phyloP scores from a whole-genome alignment of 306 rosid species.

The Vachellia collinsii region DNA sequence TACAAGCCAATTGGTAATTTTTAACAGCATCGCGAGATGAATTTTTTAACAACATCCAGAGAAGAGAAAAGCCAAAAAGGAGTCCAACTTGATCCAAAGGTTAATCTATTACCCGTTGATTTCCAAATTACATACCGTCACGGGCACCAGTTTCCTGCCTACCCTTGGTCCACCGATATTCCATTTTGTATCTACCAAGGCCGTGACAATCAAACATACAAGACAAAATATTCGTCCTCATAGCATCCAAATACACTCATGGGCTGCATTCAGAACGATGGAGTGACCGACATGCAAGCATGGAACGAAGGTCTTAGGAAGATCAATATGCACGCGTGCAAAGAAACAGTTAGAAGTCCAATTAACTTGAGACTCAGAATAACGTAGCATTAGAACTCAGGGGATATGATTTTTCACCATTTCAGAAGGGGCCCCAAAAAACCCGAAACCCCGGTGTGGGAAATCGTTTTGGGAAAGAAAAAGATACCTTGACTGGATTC shows the following conservation, averaged over 20 bases:
- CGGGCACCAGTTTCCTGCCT: slow-evolving; percentile 53
- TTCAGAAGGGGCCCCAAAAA: not conserved
- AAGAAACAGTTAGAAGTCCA: not conserved
- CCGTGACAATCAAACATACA: slow-evolving; percentile 1
- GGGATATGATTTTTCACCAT: not conserved
- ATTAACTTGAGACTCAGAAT: not conserved
- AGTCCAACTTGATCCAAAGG: not conserved
- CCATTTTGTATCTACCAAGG: slow-evolving; percentile 53
- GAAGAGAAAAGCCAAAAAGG: not conserved
- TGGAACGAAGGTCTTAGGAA: not conserved
- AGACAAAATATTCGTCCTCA: not conserved
- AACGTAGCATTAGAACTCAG: not conserved
- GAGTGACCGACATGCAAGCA: no score
- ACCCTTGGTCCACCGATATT: slow-evolving; percentile 54
- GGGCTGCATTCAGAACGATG: no score
- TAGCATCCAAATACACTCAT: no score
- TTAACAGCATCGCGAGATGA: not conserved
- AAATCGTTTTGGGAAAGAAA: not conserved
- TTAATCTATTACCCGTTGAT: slow-evolving; percentile 55
- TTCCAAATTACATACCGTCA: slow-evolving; percentile 47
- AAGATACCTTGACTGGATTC: slow-evolving; percentile 3
- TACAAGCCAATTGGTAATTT: not conserved
- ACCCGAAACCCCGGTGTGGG: not conserved
- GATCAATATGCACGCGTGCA: not conserved
- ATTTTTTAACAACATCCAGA: not conserved